A percentile compares a stretch with the other conserved stretches of the same genome.
Conservation (phyloP, 768 basidiomycete genomes). For the Lentinula sp. region DNA sequence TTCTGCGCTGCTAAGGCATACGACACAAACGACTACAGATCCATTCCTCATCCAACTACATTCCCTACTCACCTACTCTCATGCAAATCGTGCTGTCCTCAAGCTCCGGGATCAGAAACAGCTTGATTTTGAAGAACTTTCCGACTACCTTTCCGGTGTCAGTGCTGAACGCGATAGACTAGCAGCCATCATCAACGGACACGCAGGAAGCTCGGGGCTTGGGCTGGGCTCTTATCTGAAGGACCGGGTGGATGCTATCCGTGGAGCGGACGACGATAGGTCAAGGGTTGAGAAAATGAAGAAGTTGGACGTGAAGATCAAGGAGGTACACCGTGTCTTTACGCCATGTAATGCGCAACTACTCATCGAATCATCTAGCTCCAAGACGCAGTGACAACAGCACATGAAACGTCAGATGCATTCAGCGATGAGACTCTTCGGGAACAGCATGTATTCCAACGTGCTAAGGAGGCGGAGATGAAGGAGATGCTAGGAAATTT, state of each 20-base stretch:
- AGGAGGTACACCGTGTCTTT: slow-evolving; percentile 58
- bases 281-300: slow-evolving; percentile 90
- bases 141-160: slow-evolving; percentile 90
- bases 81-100: slow-evolving; percentile 89
- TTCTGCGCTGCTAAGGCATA: slow-evolving; percentile 81
- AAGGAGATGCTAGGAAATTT: slow-evolving; percentile 88
- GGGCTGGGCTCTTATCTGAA: slow-evolving; percentile 87
- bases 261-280: slow-evolving; percentile 91
- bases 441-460: slow-evolving; percentile 88
- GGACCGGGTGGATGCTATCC: slow-evolving; percentile 86
- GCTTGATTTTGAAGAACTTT: slow-evolving; percentile 95
- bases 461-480: slow-evolving; percentile 92
- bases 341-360: not conserved
- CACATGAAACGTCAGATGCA: slow-evolving; percentile 92
- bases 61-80: slow-evolving; percentile 88
- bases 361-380: slow-evolving; percentile 44
- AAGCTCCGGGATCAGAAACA: slow-evolving; percentile 98
- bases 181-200: slow-evolving; percentile 84
- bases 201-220: slow-evolving; percentile 77
- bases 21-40: slow-evolving; percentile 86
- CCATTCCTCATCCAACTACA: slow-evolving; percentile 89
- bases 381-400: slow-evolving; percentile 92
- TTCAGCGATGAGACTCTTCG: slow-evolving; percentile 93
- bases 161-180: slow-evolving; percentile 90
- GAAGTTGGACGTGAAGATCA: slow-evolving; percentile 90